Conservation (phyloP, 2,329 filamentous ascomycete species). For the Epichloe gansuensis region DNA sequence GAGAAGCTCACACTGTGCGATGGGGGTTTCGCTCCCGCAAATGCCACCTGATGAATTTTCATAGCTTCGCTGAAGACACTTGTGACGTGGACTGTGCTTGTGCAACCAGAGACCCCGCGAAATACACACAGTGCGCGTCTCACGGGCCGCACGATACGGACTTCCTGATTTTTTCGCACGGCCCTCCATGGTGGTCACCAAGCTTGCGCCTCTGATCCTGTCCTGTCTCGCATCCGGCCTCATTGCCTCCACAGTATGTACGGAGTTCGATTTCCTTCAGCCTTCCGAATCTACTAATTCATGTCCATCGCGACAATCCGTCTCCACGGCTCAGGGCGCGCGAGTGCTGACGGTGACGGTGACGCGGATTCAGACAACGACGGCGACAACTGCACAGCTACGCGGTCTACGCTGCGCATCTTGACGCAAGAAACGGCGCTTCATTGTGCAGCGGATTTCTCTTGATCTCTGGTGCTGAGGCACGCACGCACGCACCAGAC, state of each 20-base stretch:
- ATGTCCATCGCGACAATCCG: conserved; percentile 14
- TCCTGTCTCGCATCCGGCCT: conserved; percentile 5
- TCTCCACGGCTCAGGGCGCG: conserved; percentile 15
- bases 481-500: neutral
- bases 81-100: neutral
- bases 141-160: too few species aligned
- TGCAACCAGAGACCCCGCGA: neutral
- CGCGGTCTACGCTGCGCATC: neutral
- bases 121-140: neutral
- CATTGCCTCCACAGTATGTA: conserved; percentile 2
- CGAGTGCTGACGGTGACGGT: conserved; percentile 11
- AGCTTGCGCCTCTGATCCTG: neutral
- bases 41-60: neutral
- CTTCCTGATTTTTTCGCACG: neutral
- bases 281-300: conserved; percentile 8
- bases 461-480: conserved; percentile 6
- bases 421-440: neutral
- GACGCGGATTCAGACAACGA: conserved; percentile 6
- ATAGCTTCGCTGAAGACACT: neutral
- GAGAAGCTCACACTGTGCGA: neutral
- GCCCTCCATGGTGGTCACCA: neutral
- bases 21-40: too few species aligned
- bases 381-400: neutral
- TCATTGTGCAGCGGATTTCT: neutral
- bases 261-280: conserved; percentile 1